Evolutionary conservation across 495 filamentous ascomycete genomes (phyloP).

Genomic region (Xylona heveae): DNA sequence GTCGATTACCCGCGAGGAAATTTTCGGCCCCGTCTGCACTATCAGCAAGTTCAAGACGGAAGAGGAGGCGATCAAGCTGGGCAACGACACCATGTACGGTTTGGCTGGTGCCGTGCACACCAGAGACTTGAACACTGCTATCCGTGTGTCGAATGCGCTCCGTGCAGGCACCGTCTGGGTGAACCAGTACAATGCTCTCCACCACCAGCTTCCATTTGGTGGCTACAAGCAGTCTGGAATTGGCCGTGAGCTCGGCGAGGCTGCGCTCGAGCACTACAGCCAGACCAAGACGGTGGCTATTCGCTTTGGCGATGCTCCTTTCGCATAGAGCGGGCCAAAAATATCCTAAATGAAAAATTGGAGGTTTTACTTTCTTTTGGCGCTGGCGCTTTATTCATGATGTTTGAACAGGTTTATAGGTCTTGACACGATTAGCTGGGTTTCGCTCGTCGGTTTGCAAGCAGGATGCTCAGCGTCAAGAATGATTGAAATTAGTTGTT

Average conservation of each 20-base stretch:
- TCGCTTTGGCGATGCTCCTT: slow-evolving; percentile 39
- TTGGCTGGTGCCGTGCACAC: slow-evolving; percentile 89
- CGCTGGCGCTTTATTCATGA: no score
- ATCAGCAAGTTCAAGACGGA: slow-evolving; percentile 87
- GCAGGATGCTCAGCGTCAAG: no score
- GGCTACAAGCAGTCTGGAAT: slow-evolving; percentile 89
- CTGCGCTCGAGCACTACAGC: slow-evolving; percentile 79
- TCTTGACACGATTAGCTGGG: no score
- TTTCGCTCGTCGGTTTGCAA: no score
- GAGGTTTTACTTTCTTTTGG: no score
- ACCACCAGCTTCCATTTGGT: slow-evolving; percentile 69
- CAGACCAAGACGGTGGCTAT: slow-evolving; percentile 53
- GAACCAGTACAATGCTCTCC: slow-evolving; percentile 77
- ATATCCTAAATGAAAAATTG: no score
- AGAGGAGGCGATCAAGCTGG: slow-evolving; percentile 63
- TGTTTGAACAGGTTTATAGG: no score
- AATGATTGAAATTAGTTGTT: no score
- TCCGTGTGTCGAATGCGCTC: slow-evolving; percentile 65
- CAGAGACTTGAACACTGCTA: slow-evolving; percentile 75
- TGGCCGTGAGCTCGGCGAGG: slow-evolving; percentile 87
- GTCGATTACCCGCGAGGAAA: slow-evolving; percentile 98
- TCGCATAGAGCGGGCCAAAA: no score
- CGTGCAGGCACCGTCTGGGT: slow-evolving; percentile 91
- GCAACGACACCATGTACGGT: slow-evolving; percentile 70
- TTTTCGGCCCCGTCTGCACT: slow-evolving; percentile 87